Base-by-base conservation (phyloP, 108 stramenopile species). In the Seminavis robusta region DNA sequence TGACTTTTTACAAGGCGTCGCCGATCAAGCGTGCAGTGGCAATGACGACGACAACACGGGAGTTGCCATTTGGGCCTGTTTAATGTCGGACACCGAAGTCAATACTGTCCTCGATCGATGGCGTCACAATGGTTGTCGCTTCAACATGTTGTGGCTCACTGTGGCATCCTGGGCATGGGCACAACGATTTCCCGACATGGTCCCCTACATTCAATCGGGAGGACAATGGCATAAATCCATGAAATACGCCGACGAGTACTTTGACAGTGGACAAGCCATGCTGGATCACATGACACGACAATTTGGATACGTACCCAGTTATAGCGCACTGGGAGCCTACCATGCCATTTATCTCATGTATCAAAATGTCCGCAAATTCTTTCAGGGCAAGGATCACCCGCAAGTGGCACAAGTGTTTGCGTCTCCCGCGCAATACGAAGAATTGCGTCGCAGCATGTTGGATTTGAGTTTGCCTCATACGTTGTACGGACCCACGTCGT, bases 211-310 rank as follows among this genome's bases (percentile, higher is more conserved):
- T 28, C 71, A 70, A 55, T 74, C 75, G 16, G 74, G 40, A 2
- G 71, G 64, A 9, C 79, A 80, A 47, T 80, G 79, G 79, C 79
- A 80, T 28, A 9, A 17, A 15, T 33, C 47, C 0, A 73, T 80
- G 33, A 29, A 50, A 16, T 80, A 76, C 44, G 34, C 45, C 4
- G 79, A 80, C 52, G 25, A 52, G 10, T 76, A 38, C 61, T 80
- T 76, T 52, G n/a, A 44, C 16, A 38, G 50, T 10, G 79, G 79
- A 43, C 31, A 39, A 11, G 61, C 45, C 9, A 19, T 69, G 13
- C 31, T 80, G 30, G 40, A 65, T 0, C 44, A 21, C 32, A 57
- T 51, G 37, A 20, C 33, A 16, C 23, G 16, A 32, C 8, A 53
- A 8, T 61, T 36, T 49, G 69, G 69, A 7, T 70, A 63, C 47